These are phyloP conservation scores for Mycena epipterygia DNA, from an alignment of 768 basidiomycete species.

Conservation along the genomic window DNA sequence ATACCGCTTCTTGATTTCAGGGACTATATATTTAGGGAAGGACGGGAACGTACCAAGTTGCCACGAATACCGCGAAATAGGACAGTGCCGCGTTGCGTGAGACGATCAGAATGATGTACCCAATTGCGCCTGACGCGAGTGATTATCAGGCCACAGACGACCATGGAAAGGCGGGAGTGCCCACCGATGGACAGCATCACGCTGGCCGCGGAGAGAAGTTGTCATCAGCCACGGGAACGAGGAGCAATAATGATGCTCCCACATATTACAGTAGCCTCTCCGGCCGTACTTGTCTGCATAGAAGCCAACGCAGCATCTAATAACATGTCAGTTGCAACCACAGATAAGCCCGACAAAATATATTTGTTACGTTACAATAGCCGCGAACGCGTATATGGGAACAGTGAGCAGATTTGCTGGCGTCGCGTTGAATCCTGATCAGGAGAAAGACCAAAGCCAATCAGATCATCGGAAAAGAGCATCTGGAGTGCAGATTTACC, in stretches of 20 bases:
- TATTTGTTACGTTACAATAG: conserved; percentile 67
- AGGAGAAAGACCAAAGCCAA: neutral
- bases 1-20: conserved; percentile 53
- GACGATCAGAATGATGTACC: conserved; percentile 76
- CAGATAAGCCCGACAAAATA: neutral
- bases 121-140: conserved; percentile 49
- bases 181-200: conserved; percentile 27
- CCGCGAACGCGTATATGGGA: conserved; percentile 83
- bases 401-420: conserved; percentile 81
- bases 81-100: conserved; percentile 74
- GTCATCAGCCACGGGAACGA: neutral
- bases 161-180: neutral
- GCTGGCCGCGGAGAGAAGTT: neutral
- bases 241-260: conserved; percentile 9
- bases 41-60: conserved; percentile 67
- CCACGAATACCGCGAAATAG: conserved; percentile 81
- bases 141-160: too few relatives aligned
- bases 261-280: conserved; percentile 64
- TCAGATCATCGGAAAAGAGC: neutral
- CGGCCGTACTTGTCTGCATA: conserved; percentile 48
- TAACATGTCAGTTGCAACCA: neutral
- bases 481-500: conserved; percentile 41
- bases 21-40: neutral
- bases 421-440: conserved; percentile 70
- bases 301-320: conserved; percentile 24